A percentile compares a stretch with the other conserved stretches of the same genome.
phyloP scores from a whole-genome alignment of 73 alveolate genomes.

The Symbiodinium pilosum region DNA sequence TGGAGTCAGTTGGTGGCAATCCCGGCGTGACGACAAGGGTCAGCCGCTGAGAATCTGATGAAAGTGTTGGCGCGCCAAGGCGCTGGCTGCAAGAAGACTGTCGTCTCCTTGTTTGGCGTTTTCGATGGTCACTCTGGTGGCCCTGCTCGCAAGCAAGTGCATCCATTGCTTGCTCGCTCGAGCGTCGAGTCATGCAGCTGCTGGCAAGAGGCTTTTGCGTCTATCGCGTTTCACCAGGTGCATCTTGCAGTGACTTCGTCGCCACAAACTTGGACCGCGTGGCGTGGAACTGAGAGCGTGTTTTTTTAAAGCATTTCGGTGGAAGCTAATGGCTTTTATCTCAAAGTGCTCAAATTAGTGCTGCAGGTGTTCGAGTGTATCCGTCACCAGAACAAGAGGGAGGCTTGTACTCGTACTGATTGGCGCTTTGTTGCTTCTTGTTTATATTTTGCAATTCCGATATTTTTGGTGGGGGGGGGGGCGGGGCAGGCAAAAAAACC shows the following conservation, averaged over 20 bases:
- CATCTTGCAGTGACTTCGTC: slow-evolving; percentile 93
- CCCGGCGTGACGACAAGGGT: not conserved
- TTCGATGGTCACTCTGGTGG: slow-evolving; percentile 93
- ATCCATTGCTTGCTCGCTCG: too few relatives aligned
- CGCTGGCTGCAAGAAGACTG: slow-evolving; percentile 74
- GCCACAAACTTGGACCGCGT: slow-evolving; percentile 86
- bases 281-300: slow-evolving; percentile 32
- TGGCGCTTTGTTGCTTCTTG: not conserved
- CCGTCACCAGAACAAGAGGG: slow-evolving; percentile 78
- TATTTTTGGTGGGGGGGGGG: not conserved
- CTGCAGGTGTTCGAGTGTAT: slow-evolving; percentile 77
- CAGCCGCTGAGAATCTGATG: not conserved
- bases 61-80: slow-evolving; percentile 14
- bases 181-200: not conserved
- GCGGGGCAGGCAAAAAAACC: slow-evolving; percentile 49
- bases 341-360: not conserved
- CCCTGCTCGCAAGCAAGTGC: not conserved
- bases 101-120: slow-evolving; percentile 82
- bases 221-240: slow-evolving; percentile 46
- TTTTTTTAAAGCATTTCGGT: too few relatives aligned
- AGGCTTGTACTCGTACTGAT: too few relatives aligned
- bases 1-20: slow-evolving; percentile 65
- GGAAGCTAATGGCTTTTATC: too few relatives aligned
- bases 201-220: too few relatives aligned
- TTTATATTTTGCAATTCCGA: too few relatives aligned